Percentiles rank a stretch among this genome's conserved stretches.
Conservation (phyloP, 2,329 filamentous ascomycete species). For the Diaporthe citrichinensis region DNA sequence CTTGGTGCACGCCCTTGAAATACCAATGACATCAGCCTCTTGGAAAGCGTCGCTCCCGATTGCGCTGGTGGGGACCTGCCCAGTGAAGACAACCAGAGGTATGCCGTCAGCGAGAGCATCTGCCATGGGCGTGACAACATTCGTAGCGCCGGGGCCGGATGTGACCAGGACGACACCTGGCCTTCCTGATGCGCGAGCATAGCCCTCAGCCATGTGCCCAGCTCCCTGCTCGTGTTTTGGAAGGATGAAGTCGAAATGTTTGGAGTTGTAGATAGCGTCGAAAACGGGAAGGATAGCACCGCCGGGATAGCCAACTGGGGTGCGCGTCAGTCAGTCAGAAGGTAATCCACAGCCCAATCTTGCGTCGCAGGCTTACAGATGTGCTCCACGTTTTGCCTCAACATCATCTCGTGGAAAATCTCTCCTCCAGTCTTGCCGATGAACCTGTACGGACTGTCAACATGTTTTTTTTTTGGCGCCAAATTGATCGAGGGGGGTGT, state of each 20-base stretch:
- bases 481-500: constrained; percentile 37
- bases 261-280: constrained; percentile 98
- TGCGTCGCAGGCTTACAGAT: constrained; percentile 77
- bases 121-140: constrained; percentile 96
- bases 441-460: constrained; percentile 68
- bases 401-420: constrained; percentile 99
- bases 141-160: constrained; percentile 95
- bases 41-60: constrained; percentile 98
- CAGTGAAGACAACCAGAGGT: constrained; percentile 94
- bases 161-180: constrained; percentile 97
- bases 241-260: constrained; percentile 95
- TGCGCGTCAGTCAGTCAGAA: constrained; percentile 47
- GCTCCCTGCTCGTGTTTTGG: constrained; percentile 98
- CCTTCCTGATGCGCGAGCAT: constrained; percentile 92
- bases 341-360: background rate
- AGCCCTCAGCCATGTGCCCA: constrained; percentile 98
- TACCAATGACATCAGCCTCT: constrained; percentile 94
- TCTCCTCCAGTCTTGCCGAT: constrained; percentile 96
- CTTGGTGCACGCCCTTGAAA: constrained; percentile 95
- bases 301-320: constrained; percentile 86
- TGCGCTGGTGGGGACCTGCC: constrained; percentile 89
- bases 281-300: constrained; percentile 98
- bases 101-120: constrained; percentile 96
- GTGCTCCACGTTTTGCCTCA: constrained; percentile 91
- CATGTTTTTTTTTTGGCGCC: constrained; percentile 39